Evolutionary conservation across 805 yeast species (phyloP), one percentile per base, ranked within the genome.

Genomic region (Candida namnaoensis): DNA sequence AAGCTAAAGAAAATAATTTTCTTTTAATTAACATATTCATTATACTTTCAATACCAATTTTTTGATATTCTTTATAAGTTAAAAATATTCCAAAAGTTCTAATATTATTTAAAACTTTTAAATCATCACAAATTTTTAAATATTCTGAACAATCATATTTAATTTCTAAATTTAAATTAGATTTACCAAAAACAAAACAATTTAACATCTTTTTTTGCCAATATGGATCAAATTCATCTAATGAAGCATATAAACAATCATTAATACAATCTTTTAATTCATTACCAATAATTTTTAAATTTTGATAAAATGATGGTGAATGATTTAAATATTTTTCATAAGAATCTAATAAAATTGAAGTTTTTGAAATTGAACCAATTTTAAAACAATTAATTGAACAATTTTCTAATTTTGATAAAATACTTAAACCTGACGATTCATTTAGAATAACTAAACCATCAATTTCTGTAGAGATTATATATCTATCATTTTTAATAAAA

Each of bases 171-270:
- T 4, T 26, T 26, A 75, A 68, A 13, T 30, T 30, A 0, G 85
- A 71, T 51, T 91, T 93, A 1, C 97, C 99, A 62, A 90, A 86
- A 0, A 85, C 68, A 0, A 90, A 95, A 2, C 96, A 95, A 41
- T 78, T 72, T 34, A 93, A 61, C 9, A 91, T 63, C 39, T 74
- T 76, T 57, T 88, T 88, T 52, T 93, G 99, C 82, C 90, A 75
- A 40, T 69, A 66, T 0, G 84, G 73, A 46, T 80, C 87, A 51
- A 87, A 78, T 52, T 91, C 98, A 41, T 79, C 81, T 4, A 77
- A 59, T 1, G 96, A 82, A 0, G 95, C 95, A 2, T 71, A 62
- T 5, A 88, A 71, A 56, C 96, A 86, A 15, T 72, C 75, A 32
- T 71, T 69, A 1, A 91, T 80, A 1, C 96, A 96, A 3, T 63